Conservation (phyloP, 75 land plant species). For the Sequoia sempervirens region DNA sequence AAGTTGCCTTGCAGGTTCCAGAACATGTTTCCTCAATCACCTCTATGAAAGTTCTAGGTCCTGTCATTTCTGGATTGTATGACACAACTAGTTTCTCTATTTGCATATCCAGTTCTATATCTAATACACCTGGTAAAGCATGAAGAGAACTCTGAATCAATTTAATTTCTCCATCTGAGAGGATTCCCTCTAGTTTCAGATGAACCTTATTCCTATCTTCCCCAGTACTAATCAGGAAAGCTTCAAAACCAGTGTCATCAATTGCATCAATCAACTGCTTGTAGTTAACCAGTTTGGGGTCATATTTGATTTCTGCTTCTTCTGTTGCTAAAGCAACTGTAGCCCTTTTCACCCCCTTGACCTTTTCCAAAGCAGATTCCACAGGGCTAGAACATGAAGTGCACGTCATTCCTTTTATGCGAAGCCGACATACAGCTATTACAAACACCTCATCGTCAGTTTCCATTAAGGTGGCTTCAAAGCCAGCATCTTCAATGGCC, state of each 20-base stretch:
- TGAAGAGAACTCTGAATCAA: constrained; percentile 46
- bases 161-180: constrained; percentile 25
- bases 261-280: constrained; percentile 36
- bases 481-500: constrained; percentile 74
- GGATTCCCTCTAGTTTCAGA: constrained; percentile 46
- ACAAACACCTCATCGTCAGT: constrained; percentile 24
- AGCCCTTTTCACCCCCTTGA: constrained; percentile 50
- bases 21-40: constrained; percentile 45
- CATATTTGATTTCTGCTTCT: constrained; percentile 67
- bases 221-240: constrained; percentile 54
- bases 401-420: constrained; percentile 74
- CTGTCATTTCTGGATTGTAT: constrained; percentile 63
- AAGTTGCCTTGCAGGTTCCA: constrained; percentile 37
- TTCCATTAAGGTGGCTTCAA: constrained; percentile 41
- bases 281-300: constrained; percentile 44
- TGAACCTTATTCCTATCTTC: constrained; percentile 52
- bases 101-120: constrained; percentile 20
- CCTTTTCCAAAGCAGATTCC: constrained; percentile 48
- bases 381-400: constrained; percentile 69
- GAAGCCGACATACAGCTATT: constrained; percentile 43
- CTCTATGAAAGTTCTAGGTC: constrained; percentile 61
- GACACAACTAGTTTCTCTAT: constrained; percentile 34
- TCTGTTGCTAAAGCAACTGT: constrained; percentile 71
- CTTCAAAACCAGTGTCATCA: constrained; percentile 69
- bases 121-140: constrained; percentile 58